These are phyloP conservation scores for Prunus mume DNA, from an alignment of 306 rosid species.

Conservation along the genomic window DNA sequence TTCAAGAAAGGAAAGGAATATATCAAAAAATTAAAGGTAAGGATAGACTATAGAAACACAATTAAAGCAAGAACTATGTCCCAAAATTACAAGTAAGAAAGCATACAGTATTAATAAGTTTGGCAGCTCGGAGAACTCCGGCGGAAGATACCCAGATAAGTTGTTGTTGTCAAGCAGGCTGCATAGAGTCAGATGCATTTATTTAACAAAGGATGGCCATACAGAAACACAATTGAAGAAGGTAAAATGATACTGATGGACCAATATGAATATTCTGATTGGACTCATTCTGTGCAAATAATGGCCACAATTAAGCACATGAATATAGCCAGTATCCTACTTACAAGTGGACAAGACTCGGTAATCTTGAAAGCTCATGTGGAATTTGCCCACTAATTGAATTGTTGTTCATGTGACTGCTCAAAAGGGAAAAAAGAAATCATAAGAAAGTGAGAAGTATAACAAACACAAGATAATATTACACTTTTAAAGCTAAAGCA, in stretches of 20 bases:
- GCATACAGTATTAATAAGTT: slow-evolving; percentile 50
- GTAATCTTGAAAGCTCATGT: slow-evolving; percentile 55
- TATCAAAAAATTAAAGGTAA: background rate
- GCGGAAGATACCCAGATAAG: slow-evolving; percentile 77
- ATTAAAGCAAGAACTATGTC: background rate
- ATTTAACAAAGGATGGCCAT: background rate
- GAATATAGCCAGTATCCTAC: slow-evolving; percentile 24
- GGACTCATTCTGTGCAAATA: background rate
- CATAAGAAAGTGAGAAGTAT: background rate
- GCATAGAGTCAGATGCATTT: slow-evolving; percentile 31
- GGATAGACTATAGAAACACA: background rate
- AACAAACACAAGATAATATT: background rate
- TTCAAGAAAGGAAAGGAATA: background rate
- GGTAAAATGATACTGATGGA: background rate
- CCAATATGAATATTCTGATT: background rate
- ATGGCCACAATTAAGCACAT: background rate
- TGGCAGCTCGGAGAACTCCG: slow-evolving; percentile 48
- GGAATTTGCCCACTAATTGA: slow-evolving; percentile 88
- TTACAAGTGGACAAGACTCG: slow-evolving; percentile 74
- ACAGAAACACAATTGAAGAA: slow-evolving; percentile 2
- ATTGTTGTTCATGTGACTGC: slow-evolving; percentile 98
- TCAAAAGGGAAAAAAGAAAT: slow-evolving; percentile 24
- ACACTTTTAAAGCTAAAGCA: background rate
- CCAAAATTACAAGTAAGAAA: background rate
- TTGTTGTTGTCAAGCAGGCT: slow-evolving; percentile 97